Percentiles rank a stretch among this genome's conserved stretches.
phyloP scores from a whole-genome alignment of 176 grass and related monocot species.

The Aegilops umbellulata region DNA sequence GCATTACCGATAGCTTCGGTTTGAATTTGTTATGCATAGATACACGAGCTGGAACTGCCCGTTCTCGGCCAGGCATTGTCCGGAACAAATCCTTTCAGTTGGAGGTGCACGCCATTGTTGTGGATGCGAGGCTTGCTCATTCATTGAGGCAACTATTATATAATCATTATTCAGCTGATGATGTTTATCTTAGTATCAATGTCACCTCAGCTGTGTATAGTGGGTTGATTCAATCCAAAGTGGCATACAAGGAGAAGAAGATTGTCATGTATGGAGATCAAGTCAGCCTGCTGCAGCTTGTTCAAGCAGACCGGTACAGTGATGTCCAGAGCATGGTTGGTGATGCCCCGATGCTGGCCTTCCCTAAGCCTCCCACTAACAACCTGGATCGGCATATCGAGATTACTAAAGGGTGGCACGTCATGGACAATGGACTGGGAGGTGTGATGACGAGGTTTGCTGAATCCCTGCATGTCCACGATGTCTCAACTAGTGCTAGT shows the following conservation, averaged over 20 bases:
- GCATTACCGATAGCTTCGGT: too few relatives aligned
- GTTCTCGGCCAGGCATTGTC: background rate
- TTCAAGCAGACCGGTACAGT: background rate
- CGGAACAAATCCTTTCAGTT: background rate
- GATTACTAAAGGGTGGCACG: background rate
- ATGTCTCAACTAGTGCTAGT: background rate
- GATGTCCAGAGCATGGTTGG: background rate
- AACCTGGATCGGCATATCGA: background rate
- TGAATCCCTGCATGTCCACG: background rate
- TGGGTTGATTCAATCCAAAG: background rate
- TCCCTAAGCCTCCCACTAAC: background rate
- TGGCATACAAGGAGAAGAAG: background rate
- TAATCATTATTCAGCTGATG: fast-evolving
- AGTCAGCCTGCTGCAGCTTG: background rate
- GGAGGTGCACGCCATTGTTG: background rate
- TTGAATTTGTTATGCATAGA: background rate
- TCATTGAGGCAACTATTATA: fast-evolving
- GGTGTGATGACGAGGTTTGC: fast-evolving
- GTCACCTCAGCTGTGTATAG: background rate
- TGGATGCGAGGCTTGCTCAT: background rate
- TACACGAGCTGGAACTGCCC: background rate
- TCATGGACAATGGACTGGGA: too few relatives aligned
- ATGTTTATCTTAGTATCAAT: background rate
- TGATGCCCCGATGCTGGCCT: background rate
- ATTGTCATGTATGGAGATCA: background rate